Percentiles rank a stretch among this genome's conserved stretches.
Evolutionary conservation across 2,329 filamentous ascomycete genomes (phyloP).

Genomic region (Diplodia scrobiculata): DNA sequence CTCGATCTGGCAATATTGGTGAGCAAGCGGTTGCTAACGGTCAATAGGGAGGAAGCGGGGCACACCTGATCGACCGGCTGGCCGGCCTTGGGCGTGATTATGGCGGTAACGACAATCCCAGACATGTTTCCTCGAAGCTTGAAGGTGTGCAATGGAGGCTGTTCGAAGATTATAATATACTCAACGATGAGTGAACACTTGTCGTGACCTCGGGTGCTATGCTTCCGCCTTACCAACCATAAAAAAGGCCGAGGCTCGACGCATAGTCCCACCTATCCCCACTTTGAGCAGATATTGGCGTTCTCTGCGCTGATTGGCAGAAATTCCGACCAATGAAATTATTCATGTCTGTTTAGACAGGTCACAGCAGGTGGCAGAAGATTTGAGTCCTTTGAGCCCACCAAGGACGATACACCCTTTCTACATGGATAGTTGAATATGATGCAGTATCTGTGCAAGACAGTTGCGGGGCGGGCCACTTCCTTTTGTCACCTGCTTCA

Average conservation of each 20-base stretch:
- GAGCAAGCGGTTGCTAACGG: neutral
- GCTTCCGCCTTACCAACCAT: neutral
- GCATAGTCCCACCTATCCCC: neutral
- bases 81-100: constrained; percentile 39
- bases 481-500: too few relatives aligned
- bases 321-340: too few relatives aligned
- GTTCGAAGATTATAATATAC: neutral
- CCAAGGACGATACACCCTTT: too few relatives aligned
- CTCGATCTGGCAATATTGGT: constrained; percentile 36
- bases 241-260: constrained; percentile 10
- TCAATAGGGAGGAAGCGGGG: neutral
- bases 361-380: too few relatives aligned
- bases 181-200: constrained; percentile 5
- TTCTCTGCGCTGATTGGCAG: too few relatives aligned
- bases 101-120: constrained; percentile 38
- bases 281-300: neutral
- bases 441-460: too few relatives aligned
- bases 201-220: neutral
- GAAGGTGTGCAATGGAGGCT: neutral
- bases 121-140: constrained; percentile 32
- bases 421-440: too few relatives aligned
- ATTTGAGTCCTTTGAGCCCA: too few relatives aligned
- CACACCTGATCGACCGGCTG: constrained; percentile 39
- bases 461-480: too few relatives aligned
- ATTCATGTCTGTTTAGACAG: too few relatives aligned